phyloP scores from a whole-genome alignment of 345 rosid genomes.

The Psidium guajava region DNA sequence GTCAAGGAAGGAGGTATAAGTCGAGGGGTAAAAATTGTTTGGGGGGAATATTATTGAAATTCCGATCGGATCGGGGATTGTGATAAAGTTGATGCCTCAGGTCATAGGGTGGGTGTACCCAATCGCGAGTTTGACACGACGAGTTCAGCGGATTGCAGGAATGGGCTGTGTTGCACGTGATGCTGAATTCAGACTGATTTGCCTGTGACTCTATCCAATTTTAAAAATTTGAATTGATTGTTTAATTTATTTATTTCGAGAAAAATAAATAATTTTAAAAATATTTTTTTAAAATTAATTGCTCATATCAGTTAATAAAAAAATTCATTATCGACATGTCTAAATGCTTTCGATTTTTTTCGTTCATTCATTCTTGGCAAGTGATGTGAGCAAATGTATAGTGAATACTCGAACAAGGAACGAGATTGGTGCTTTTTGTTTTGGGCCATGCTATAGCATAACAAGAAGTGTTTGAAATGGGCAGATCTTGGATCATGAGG shows the following conservation, averaged over 20 bases:
- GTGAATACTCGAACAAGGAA: not conserved
- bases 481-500: slow-evolving; percentile 95
- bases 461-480: not conserved
- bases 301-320: too few relatives aligned
- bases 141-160: not conserved
- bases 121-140: not conserved
- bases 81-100: not conserved
- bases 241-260: not conserved
- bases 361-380: too few relatives aligned
- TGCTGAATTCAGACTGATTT: not conserved
- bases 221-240: not conserved
- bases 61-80: not conserved
- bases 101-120: not conserved
- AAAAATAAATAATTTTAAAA: not conserved
- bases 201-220: not conserved
- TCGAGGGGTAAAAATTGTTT: not conserved
- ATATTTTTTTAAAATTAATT: too few relatives aligned
- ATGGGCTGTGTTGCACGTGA: not conserved
- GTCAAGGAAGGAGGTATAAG: not conserved
- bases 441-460: not conserved
- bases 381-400: not conserved
- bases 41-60: not conserved
- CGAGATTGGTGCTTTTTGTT: not conserved
- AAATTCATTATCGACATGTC: too few relatives aligned
- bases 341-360: too few relatives aligned